Evolutionary conservation across 78 protist species (phyloP).

Genomic region (Dictyostelium brefeldianum): DNA sequence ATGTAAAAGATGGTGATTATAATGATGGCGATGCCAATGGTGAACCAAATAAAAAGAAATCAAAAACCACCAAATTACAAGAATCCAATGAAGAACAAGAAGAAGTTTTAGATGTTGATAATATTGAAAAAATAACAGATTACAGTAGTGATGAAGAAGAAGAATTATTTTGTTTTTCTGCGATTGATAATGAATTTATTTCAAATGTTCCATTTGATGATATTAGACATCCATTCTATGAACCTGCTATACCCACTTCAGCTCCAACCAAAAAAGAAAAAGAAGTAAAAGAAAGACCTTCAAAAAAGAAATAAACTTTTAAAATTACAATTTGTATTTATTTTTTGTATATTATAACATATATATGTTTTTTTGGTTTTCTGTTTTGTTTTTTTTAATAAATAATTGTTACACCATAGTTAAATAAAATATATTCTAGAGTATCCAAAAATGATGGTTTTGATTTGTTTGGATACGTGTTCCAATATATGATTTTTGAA

Average conservation of each 20-base stretch:
- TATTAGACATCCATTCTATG: neutral
- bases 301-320: neutral
- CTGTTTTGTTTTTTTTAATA: neutral
- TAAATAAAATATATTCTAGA: neutral
- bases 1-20: constrained; percentile 54
- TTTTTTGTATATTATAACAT: neutral
- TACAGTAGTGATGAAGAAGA: constrained; percentile 86
- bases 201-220: constrained; percentile 15
- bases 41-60: neutral
- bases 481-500: neutral
- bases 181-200: neutral
- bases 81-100: constrained; percentile 23
- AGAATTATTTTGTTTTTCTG: constrained; percentile 40
- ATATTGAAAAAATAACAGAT: constrained; percentile 49
- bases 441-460: constrained; percentile 2
- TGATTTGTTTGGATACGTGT: neutral
- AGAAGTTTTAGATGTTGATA: constrained; percentile 42
- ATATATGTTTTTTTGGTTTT: neutral
- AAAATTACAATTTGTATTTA: too few relatives aligned
- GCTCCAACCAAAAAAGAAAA: neutral
- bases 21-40: neutral
- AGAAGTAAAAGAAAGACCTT: neutral
- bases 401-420: constrained; percentile 1
- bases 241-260: neutral
- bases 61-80: neutral